phyloP scores from a whole-genome alignment of 2,329 filamentous ascomycete genomes.

The Monilinia fructigena region DNA sequence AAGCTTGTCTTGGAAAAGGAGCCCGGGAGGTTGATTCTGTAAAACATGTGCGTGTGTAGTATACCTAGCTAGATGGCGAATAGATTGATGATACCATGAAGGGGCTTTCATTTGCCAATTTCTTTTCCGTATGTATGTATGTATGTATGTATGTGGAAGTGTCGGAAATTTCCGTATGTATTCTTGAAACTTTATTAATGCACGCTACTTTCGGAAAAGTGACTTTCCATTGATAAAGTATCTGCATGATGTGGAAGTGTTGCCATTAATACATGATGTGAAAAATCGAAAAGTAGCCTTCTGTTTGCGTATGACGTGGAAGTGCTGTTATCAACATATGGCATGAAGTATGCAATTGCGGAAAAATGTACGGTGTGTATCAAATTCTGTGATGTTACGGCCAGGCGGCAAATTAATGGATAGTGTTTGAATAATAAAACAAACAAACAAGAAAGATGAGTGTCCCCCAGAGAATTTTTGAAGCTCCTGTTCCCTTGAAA shows the following conservation, averaged over 20 bases:
- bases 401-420: neutral
- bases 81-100: conserved; percentile 26
- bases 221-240: neutral
- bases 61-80: conserved; percentile 27
- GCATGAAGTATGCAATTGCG: neutral
- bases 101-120: neutral
- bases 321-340: neutral
- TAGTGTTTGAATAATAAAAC: neutral
- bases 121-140: neutral
- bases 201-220: neutral
- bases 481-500: neutral
- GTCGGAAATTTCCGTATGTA: neutral
- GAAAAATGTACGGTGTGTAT: neutral
- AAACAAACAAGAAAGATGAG: neutral
- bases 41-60: conserved; percentile 34
- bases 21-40: conserved; percentile 71
- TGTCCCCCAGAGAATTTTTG: neutral
- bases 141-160: neutral
- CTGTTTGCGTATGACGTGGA: neutral
- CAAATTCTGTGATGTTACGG: neutral
- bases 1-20: conserved; percentile 81
- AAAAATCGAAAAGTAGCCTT: neutral
- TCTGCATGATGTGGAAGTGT: neutral
- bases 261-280: neutral
- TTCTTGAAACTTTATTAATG: neutral